phyloP scores from a whole-genome alignment of 2,329 filamentous ascomycete species.

The Helotiales sp. region DNA sequence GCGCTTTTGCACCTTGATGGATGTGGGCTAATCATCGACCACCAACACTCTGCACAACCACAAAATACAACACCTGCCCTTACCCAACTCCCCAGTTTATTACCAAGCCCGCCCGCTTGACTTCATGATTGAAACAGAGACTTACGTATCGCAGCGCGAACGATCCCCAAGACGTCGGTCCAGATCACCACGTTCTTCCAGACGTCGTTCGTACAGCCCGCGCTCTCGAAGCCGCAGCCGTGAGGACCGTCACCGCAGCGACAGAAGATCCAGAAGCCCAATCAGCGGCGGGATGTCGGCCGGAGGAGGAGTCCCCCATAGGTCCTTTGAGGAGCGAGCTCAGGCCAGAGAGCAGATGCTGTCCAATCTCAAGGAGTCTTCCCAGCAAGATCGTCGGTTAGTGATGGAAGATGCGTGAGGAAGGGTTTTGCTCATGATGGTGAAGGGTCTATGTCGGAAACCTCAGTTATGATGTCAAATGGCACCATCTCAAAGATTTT shows the following conservation, averaged over 20 bases:
- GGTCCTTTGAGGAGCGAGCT: slow-evolving; percentile 81
- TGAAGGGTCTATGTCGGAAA: slow-evolving; percentile 90
- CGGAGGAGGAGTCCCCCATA: slow-evolving; percentile 62
- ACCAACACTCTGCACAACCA: background rate
- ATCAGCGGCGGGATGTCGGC: slow-evolving; percentile 45
- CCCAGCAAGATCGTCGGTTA: slow-evolving; percentile 89
- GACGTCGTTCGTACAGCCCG: slow-evolving; percentile 76
- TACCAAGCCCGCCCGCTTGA: slow-evolving; percentile 13
- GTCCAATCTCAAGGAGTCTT: slow-evolving; percentile 88
- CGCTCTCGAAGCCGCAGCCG: slow-evolving; percentile 76
- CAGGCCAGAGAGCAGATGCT: slow-evolving; percentile 93
- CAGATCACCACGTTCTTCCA: slow-evolving; percentile 74
- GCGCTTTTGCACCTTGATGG: slow-evolving; percentile 9
- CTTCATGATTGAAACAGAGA: slow-evolving; percentile 34
- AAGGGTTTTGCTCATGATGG: slow-evolving; percentile 1
- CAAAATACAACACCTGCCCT: background rate
- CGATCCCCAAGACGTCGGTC: slow-evolving; percentile 76
- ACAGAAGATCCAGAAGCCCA: slow-evolving; percentile 80
- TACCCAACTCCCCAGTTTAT: background rate
- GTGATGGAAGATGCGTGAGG: background rate
- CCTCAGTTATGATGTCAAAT: slow-evolving; percentile 99
- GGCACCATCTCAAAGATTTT: slow-evolving; percentile 99
- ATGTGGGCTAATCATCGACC: slow-evolving; percentile 11
- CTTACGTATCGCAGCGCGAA: slow-evolving; percentile 66
- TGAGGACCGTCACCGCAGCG: slow-evolving; percentile 74